Base-by-base conservation (phyloP, 2,329 filamentous ascomycete species). In the Xylariaceae sp. region DNA sequence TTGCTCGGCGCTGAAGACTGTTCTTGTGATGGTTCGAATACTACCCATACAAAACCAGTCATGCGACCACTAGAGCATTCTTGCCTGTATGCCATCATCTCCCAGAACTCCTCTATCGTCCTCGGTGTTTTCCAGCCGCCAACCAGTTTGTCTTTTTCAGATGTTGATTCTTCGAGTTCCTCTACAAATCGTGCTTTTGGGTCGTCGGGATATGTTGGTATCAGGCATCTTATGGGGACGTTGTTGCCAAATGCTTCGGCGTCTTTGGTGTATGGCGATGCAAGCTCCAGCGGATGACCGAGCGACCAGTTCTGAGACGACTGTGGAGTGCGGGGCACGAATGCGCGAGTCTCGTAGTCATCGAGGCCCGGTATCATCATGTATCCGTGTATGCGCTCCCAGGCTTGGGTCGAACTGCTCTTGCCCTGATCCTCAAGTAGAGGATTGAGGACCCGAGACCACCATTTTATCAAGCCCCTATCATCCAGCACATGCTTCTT, bases 81-180 rank as follows among this genome's bases (percentile, higher is more conserved):
- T 68, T 97, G 94, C 51, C 94, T 80, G 66, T 89, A 97, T 0
- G 92, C 87, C 93, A 99, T 97, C 80, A 96, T 88, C 56, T 99
- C 94, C 94, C 94, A 99, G 65, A 99, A 99, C 60, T 92, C 86
- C n/a, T 92, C 89, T 39, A 99, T 74, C 0, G 84, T 88, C 66
- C 81, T 86, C 19, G 97, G 85, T 54, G 88, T 91, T 66, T 85
- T 88, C 94, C 94, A 99, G 51, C 82, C 78, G 0, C 88, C 88
- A 3, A 75, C 73, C 22, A 75, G 78, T 59, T 82, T 80, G 59
- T 80, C 72, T 48, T 73, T 73, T 5, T 72, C 72, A 2, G 80
- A 76, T 31, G 82, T 82, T 1, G 82, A 79, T 31, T 93, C 89
- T 63, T 99, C 93, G 4, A 99, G 75, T 66, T 97, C 93, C 54